Evolutionary conservation across 2,329 filamentous ascomycete genomes (phyloP).

Genomic region (Fusarium bactridioides): DNA sequence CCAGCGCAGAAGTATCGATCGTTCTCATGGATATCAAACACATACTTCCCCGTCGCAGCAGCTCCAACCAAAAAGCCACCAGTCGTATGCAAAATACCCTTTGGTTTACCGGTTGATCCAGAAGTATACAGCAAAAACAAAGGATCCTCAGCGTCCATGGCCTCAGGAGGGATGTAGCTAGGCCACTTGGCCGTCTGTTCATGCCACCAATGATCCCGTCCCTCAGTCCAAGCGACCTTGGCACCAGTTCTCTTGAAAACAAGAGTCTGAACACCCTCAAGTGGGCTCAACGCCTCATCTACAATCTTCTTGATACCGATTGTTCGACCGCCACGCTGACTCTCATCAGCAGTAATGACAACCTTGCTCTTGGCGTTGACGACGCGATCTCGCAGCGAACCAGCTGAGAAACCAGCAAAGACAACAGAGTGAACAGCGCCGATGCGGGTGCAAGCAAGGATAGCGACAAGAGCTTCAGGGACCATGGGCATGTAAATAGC

Average conservation of each 20-base stretch:
- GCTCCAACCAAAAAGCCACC: constrained; percentile 88
- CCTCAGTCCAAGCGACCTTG: constrained; percentile 83
- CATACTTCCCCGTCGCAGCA: constrained; percentile 90
- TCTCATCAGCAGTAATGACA: constrained; percentile 92
- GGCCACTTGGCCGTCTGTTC: constrained; percentile 95
- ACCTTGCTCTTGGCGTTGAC: constrained; percentile 86
- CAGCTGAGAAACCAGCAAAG: constrained; percentile 93
- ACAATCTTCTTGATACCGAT: constrained; percentile 97
- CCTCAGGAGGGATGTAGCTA: constrained; percentile 82
- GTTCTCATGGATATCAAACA: constrained; percentile 91
- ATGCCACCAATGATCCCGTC: constrained; percentile 93
- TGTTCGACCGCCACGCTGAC: constrained; percentile 90
- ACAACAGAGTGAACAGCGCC: constrained; percentile 94
- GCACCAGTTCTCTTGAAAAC: constrained; percentile 92
- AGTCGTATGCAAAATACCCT: constrained; percentile 95
- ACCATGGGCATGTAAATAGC: constrained; percentile 98
- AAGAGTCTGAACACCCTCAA: constrained; percentile 82
- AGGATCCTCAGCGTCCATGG: constrained; percentile 88
- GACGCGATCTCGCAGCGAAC: constrained; percentile 89
- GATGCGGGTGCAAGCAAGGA: constrained; percentile 82
- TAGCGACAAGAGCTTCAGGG: constrained; percentile 83
- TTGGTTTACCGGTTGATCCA: constrained; percentile 93
- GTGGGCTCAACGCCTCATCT: constrained; percentile 83
- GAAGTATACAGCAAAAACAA: constrained; percentile 95
- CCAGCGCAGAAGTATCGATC: constrained; percentile 94